Conservation (phyloP, 805 yeast genomes). For the Teunomyces cretensis region DNA sequence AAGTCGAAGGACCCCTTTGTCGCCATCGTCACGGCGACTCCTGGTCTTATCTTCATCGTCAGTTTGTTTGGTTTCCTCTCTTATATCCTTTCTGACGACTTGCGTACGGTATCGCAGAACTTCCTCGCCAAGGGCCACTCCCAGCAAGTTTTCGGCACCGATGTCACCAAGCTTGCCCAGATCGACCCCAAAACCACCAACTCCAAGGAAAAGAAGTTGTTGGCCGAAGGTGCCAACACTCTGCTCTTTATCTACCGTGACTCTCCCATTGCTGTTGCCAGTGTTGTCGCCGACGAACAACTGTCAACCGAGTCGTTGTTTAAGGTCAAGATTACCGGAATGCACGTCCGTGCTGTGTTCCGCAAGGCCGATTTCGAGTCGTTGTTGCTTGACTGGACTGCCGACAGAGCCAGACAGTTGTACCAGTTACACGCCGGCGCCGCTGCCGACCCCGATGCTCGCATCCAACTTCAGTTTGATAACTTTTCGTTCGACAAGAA, state of each 20-base stretch:
- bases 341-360: slow-evolving; percentile 70
- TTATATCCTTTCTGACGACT: slow-evolving; percentile 45
- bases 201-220: slow-evolving; percentile 24
- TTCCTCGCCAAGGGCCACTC: slow-evolving; percentile 23
- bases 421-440: slow-evolving; percentile 19
- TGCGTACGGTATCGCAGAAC: slow-evolving; percentile 37
- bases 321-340: slow-evolving; percentile 53
- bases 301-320: slow-evolving; percentile 41
- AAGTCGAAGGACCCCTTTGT: slow-evolving; percentile 18
- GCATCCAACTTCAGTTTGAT: slow-evolving; percentile 45
- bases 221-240: slow-evolving; percentile 45
- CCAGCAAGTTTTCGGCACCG: slow-evolving; percentile 45
- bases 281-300: slow-evolving; percentile 43
- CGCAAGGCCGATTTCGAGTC: slow-evolving; percentile 60
- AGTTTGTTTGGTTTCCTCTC: slow-evolving; percentile 40
- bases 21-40: slow-evolving; percentile 23
- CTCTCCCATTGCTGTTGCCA: slow-evolving; percentile 67
- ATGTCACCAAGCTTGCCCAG: slow-evolving; percentile 48
- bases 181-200: slow-evolving; percentile 18
- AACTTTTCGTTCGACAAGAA: slow-evolving; percentile 52
- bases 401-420: slow-evolving; percentile 44
- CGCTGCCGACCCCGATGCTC: slow-evolving; percentile 23
- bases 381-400: slow-evolving; percentile 64
- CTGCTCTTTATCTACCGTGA: slow-evolving; percentile 61
- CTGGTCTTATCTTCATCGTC: slow-evolving; percentile 39